Base-by-base conservation (phyloP, 176 grass and related monocot species). In the Hordeum vulgare region DNA sequence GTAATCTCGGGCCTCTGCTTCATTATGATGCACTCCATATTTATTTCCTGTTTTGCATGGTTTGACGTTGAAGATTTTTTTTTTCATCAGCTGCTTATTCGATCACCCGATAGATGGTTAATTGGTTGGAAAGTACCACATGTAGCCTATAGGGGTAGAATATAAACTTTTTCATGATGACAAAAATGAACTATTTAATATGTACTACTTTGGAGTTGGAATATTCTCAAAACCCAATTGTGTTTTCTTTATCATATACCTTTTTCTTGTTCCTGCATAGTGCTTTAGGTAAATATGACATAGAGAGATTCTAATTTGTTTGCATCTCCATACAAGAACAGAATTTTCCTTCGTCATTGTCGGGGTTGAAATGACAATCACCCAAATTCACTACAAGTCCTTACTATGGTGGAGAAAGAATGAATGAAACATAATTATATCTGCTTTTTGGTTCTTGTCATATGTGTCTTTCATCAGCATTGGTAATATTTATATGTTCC, bases 291-390 rank as follows among this genome's bases (percentile, higher is more conserved):
- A 72, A 72, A 28, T 39, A 23, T 23, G 26, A 21, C 57, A 44
- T 47, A 8, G 17, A 64, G 45, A 86, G 42, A 86, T 86, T 82
- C 57, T 18, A 8, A n/a, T 86, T 85, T 77, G 41, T 63, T 45
- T 57, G 72, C 36, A 34, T 86, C 72, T 82, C 27, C 83, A 73
- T 82, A 82, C 78, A 73, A 34, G 56, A 81, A 82, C 15, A 18
- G 24, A 61, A 85, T 49, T 77, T 33, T 45, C 20, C 0, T 39
- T 78, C 42, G 34, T 86, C 78, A 73, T 4, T 78, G 21, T 77
- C 78, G 10, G 56, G n/a, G 8, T 56, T 34, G 79, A 86, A 86
- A 86, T 86, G 83, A 82, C 73, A 90, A 8, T 78, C 34, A 77
- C 65, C 57, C 21, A 57, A 65, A 86, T 35, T 86, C 21, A 82